These are phyloP conservation scores for Sphaerostilbella broomeana DNA, from an alignment of 2,329 filamentous ascomycete species.

Conservation along the genomic window DNA sequence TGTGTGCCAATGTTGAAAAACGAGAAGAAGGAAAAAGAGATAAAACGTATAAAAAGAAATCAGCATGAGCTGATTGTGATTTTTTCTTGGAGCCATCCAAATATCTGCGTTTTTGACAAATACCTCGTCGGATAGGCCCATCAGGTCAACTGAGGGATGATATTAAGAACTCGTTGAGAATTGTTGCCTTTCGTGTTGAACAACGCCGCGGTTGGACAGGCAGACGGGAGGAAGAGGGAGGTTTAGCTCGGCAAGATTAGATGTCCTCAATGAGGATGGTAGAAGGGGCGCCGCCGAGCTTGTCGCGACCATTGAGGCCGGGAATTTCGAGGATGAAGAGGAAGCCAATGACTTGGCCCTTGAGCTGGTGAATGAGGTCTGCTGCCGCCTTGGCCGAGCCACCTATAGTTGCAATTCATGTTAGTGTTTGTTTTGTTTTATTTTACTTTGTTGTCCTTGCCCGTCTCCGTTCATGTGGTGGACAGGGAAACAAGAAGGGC, in stretches of 20 bases:
- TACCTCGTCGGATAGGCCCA: background rate
- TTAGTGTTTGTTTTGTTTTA: too few species aligned
- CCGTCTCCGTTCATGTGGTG: background rate
- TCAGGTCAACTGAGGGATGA: background rate
- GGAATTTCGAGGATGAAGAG: slow-evolving; percentile 94
- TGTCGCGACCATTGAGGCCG: slow-evolving; percentile 84
- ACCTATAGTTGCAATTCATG: slow-evolving; percentile 60
- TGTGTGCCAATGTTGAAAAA: too few species aligned
- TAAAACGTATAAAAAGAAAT: too few species aligned
- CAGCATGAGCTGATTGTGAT: too few species aligned
- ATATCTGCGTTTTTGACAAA: too few species aligned
- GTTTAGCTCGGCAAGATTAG: slow-evolving; percentile 16
- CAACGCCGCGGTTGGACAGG: slow-evolving; percentile 6
- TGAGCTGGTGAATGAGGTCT: slow-evolving; percentile 76
- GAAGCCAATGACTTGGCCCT: slow-evolving; percentile 80
- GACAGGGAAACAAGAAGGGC: slow-evolving; percentile 1
- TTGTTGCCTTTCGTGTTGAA: slow-evolving; percentile 1
- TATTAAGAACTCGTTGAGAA: slow-evolving; percentile 1
- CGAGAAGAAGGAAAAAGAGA: too few species aligned
- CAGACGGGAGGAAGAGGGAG: slow-evolving; percentile 4
- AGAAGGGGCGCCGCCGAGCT: slow-evolving; percentile 72
- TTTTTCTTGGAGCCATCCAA: too few species aligned
- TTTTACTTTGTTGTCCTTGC: too few species aligned
- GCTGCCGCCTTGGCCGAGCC: slow-evolving; percentile 86
- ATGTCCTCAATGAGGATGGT: slow-evolving; percentile 68